Conservation (phyloP, 2,329 filamentous ascomycete species). For the Lithohypha guttulata region DNA sequence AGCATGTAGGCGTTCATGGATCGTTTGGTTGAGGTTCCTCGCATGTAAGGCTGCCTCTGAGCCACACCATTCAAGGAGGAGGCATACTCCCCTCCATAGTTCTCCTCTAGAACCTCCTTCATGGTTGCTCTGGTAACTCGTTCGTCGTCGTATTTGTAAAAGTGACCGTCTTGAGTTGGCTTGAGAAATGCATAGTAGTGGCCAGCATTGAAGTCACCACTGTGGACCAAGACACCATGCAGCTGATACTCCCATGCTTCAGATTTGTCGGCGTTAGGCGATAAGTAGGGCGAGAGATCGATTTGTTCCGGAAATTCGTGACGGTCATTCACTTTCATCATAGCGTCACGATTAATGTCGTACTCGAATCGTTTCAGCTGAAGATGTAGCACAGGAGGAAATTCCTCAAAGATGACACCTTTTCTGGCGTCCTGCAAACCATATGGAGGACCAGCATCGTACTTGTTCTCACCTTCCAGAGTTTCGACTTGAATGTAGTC, state of each 20-base stretch:
- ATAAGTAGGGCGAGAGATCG: constrained; percentile 69
- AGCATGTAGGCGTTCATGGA: constrained; percentile 95
- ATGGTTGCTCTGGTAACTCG: constrained; percentile 89
- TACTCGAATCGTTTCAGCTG: constrained; percentile 98
- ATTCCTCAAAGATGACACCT: constrained; percentile 91
- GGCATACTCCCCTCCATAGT: constrained; percentile 80
- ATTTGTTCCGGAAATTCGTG: constrained; percentile 41
- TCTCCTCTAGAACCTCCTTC: constrained; percentile 88
- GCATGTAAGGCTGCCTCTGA: constrained; percentile 53
- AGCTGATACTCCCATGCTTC: constrained; percentile 87
- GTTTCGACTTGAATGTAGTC: constrained; percentile 96
- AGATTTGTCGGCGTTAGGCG: constrained; percentile 60
- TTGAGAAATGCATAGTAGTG: constrained; percentile 98
- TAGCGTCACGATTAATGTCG: constrained; percentile 86
- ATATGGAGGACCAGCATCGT: constrained; percentile 79
- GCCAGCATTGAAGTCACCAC: constrained; percentile 89
- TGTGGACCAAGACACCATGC: constrained; percentile 91
- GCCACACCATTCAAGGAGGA: constrained; percentile 47
- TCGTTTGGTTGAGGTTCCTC: constrained; percentile 53
- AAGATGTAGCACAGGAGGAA: constrained; percentile 85
- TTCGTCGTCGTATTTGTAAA: constrained; percentile 96
- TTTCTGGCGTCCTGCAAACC: constrained; percentile 95
- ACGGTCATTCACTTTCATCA: constrained; percentile 77
- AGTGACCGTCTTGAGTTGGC: constrained; percentile 82
- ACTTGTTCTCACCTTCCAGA: constrained; percentile 96